Evolutionary conservation across 495 filamentous ascomycete genomes (phyloP).

Genomic region (Penicillium argentinense): DNA sequence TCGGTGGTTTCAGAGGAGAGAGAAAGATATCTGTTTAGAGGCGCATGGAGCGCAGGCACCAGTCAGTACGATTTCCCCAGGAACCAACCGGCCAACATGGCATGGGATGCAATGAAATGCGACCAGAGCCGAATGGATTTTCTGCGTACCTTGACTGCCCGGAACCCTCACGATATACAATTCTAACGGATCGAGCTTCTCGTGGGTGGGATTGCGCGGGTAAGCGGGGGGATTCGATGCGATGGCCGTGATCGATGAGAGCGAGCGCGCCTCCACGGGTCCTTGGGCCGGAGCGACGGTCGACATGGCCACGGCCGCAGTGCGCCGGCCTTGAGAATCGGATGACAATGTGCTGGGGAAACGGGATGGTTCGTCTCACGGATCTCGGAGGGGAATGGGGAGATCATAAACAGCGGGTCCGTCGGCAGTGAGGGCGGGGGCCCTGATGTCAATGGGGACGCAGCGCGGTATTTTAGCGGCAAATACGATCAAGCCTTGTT

Average conservation of each 20-base stretch:
- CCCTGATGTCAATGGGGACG: slow-evolving; percentile 1
- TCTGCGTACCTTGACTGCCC: slow-evolving; percentile 73
- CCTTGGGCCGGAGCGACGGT: slow-evolving; percentile 27
- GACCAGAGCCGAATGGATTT: neutral
- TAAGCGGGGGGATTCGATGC: slow-evolving; percentile 86
- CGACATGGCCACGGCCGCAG: slow-evolving; percentile 26
- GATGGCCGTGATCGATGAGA: slow-evolving; percentile 74
- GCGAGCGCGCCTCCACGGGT: slow-evolving; percentile 74
- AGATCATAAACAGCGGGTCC: slow-evolving; percentile 14
- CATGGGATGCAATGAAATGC: neutral
- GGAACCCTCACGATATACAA: slow-evolving; percentile 93
- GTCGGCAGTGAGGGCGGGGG: slow-evolving; percentile 14
- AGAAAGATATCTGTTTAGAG: slow-evolving; percentile 78
- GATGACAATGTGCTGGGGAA: slow-evolving; percentile 2
- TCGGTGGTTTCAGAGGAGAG: slow-evolving; percentile 83
- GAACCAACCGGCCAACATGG: neutral
- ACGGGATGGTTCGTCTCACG: neutral
- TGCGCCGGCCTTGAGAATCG: slow-evolving; percentile 26
- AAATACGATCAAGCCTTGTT: neutral
- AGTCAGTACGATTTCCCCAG: slow-evolving; percentile 18
- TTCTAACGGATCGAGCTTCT: slow-evolving; percentile 63
- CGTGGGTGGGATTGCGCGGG: slow-evolving; percentile 69
- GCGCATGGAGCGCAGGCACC: neutral
- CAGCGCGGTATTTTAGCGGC: neutral
- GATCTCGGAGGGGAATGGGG: slow-evolving; percentile 2